Evolutionary conservation across 2,329 filamentous ascomycete species (phyloP).

Genomic region (Penicillium sp.): DNA sequence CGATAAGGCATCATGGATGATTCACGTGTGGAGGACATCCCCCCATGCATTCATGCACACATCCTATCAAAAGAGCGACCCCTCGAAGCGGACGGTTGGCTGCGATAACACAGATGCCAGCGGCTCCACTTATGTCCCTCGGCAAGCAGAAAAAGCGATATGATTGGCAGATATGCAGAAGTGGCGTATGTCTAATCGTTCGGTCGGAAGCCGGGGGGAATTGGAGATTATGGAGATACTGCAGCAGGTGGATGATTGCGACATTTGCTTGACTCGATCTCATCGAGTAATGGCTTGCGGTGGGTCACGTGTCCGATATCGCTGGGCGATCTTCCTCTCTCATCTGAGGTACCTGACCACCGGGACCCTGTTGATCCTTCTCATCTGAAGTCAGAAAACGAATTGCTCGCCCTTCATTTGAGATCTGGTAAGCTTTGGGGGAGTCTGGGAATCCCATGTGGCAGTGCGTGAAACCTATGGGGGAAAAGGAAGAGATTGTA

Average conservation of each 20-base stretch:
- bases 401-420: no score
- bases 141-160: constrained; percentile 8
- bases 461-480: no score
- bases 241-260: not conserved
- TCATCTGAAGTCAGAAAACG: no score
- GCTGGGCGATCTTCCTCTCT: not conserved
- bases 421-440: no score
- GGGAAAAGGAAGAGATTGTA: no score
- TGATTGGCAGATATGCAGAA: constrained; percentile 12
- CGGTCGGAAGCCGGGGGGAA: constrained; percentile 3
- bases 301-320: constrained; percentile 9
- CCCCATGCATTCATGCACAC: not conserved
- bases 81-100: constrained; percentile 26
- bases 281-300: constrained; percentile 28
- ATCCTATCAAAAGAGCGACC: constrained; percentile 15
- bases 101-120: constrained; percentile 10
- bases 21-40: not conserved
- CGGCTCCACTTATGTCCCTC: constrained; percentile 17
- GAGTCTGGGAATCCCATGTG: no score
- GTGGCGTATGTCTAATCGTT: constrained; percentile 19
- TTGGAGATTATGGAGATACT: no score
- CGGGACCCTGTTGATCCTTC: no score
- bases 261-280: constrained; percentile 28
- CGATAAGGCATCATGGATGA: no score
- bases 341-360: no score